Evolutionary conservation across 2,329 filamentous ascomycete genomes (phyloP).

Genomic region (Pyrenophora teres): DNA sequence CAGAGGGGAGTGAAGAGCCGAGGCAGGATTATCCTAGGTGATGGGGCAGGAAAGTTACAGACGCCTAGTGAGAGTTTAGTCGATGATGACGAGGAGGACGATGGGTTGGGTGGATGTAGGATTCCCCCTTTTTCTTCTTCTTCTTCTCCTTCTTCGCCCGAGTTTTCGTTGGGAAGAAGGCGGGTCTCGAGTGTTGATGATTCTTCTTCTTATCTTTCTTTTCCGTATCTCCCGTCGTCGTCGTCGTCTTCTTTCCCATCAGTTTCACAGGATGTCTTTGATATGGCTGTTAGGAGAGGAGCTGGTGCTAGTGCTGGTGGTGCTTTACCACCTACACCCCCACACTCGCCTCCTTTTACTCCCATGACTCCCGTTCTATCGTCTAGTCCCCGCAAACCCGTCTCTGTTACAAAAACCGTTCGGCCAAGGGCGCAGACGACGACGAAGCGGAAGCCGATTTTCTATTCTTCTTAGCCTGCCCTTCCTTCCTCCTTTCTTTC

Average conservation of each 20-base stretch:
- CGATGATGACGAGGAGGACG: constrained; percentile 73
- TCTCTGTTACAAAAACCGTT: constrained; percentile 27
- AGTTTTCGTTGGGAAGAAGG: background rate
- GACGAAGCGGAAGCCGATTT: constrained; percentile 25
- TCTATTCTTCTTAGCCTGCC: constrained; percentile 21
- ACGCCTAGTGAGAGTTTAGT: constrained; percentile 70
- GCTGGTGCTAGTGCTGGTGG: background rate
- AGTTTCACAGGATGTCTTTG: no score
- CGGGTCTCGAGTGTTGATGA: constrained; percentile 16
- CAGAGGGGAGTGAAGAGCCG: constrained; percentile 66
- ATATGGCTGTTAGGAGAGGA: no score
- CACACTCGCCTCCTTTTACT: constrained; percentile 43
- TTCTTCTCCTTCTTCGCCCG: constrained; percentile 28
- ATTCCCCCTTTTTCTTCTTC: constrained; percentile 43
- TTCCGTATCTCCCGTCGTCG: constrained; percentile 14
- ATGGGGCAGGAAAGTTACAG: constrained; percentile 55
- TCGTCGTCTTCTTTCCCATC: background rate
- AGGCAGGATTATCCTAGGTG: constrained; percentile 71
- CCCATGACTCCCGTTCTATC: constrained; percentile 39
- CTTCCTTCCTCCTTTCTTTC: background rate
- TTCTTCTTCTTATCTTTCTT: constrained; percentile 14
- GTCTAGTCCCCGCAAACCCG: constrained; percentile 30
- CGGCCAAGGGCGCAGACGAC: constrained; percentile 22
- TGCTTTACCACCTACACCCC: constrained; percentile 37
- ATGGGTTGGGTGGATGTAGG: constrained; percentile 88